A percentile compares a stretch with the other conserved stretches of the same genome.
phyloP scores from a whole-genome alignment of 78 protist species.

The Dictyostelium firmibasis region DNA sequence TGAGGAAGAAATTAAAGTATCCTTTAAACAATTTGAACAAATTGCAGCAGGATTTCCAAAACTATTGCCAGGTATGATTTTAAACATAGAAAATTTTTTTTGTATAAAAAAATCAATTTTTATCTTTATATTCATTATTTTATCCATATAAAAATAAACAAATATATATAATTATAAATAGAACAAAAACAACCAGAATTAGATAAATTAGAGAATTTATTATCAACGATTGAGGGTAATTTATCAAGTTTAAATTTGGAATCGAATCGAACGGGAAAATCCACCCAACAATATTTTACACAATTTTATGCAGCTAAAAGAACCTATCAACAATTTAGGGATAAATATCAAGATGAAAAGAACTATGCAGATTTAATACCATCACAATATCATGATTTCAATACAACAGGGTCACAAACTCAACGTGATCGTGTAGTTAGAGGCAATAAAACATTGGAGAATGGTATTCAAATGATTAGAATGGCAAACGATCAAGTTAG shows the following conservation, averaged over 20 bases:
- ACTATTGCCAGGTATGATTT: conserved; percentile 7
- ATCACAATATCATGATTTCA: neutral
- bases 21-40: conserved; percentile 56
- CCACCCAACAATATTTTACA: conserved; percentile 62
- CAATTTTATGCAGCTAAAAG: conserved; percentile 42
- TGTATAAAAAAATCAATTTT: too few species aligned
- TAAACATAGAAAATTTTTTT: too few species aligned
- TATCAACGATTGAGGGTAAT: conserved; percentile 26
- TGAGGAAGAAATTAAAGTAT: conserved; percentile 57
- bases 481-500: conserved; percentile 67
- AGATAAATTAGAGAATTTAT: conserved; percentile 21
- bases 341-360: conserved; percentile 63
- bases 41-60: conserved; percentile 38
- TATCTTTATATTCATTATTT: too few species aligned
- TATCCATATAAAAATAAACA: too few species aligned
- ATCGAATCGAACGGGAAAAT: conserved; percentile 69
- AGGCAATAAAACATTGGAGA: conserved; percentile 45
- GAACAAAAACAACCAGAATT: conserved; percentile 54
- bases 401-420: neutral
- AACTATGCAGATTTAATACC: conserved; percentile 58
- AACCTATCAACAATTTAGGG: conserved; percentile 55
- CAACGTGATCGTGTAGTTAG: conserved; percentile 51
- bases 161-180: neutral
- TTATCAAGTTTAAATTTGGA: conserved; percentile 51
- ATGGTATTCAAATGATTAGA: conserved; percentile 64